These are phyloP conservation scores for Penicillium glabrum DNA, from an alignment of 2,329 filamentous ascomycete species.

Conservation along the genomic window DNA sequence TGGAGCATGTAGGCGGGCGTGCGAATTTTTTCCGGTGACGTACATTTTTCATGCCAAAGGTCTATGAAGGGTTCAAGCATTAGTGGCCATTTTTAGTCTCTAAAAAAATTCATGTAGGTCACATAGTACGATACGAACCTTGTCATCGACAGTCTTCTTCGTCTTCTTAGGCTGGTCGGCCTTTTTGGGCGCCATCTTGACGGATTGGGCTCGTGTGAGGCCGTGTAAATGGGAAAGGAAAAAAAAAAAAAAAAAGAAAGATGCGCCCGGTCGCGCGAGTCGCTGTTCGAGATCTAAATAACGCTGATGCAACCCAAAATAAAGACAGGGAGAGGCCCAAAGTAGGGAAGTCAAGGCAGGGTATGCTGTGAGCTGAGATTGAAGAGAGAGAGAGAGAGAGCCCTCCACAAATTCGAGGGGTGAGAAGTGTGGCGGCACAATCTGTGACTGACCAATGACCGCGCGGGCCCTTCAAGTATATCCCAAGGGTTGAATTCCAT, in stretches of 20 bases:
- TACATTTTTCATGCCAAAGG: constrained; percentile 98
- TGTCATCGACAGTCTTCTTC: constrained; percentile 71
- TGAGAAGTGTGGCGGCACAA: constrained; percentile 31
- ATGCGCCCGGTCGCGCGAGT: constrained; percentile 16
- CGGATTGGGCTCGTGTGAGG: constrained; percentile 20
- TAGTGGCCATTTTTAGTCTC: constrained; percentile 9
- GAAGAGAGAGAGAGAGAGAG: constrained; percentile 14
- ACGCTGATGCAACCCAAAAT: constrained; percentile 21
- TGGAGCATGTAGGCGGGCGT: neutral
- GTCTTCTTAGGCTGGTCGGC: constrained; percentile 48
- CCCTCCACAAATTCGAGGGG: constrained; percentile 35
- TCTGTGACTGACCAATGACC: constrained; percentile 22
- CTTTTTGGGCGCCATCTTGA: constrained; percentile 51
- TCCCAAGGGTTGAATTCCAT: neutral
- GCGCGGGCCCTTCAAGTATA: constrained; percentile 16
- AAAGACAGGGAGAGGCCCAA: constrained; percentile 6
- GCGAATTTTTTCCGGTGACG: constrained; percentile 23
- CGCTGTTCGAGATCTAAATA: constrained; percentile 4
- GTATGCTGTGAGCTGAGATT: constrained; percentile 10
- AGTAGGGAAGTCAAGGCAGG: constrained; percentile 5
- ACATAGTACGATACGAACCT: constrained; percentile 44
- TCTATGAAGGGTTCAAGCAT: constrained; percentile 45
- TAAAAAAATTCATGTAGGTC: neutral
- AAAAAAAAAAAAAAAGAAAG: constrained; percentile 20
- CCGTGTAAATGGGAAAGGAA: neutral